Conservation (phyloP, 2,329 filamentous ascomycete genomes). For the Stachybotrys chlorohalonatus region DNA sequence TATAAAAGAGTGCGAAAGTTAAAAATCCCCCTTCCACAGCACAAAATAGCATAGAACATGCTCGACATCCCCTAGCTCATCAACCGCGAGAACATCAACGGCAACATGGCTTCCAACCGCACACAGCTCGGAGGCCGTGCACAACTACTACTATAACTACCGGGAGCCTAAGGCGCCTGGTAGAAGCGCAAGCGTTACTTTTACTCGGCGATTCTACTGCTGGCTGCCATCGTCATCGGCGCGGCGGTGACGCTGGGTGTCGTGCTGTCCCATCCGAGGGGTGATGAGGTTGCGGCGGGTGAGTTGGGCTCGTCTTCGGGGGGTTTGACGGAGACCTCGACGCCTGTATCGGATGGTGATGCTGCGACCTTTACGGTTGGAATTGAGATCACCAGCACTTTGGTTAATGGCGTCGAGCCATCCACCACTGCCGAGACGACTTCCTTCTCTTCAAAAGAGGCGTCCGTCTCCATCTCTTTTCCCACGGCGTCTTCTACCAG, state of each 20-base stretch:
- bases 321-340: no score
- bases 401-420: no score
- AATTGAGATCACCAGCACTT: no score
- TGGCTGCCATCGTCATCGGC: not conserved
- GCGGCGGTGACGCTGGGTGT: not conserved
- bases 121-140: not conserved
- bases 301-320: not conserved
- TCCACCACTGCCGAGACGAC: no score
- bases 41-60: not conserved
- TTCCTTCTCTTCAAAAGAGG: no score
- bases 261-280: not conserved
- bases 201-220: not conserved
- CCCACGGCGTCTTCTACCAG: not conserved
- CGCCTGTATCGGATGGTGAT: no score
- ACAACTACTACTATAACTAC: slow-evolving; percentile 1
- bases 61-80: not conserved
- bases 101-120: not conserved
- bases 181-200: not conserved
- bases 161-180: not conserved
- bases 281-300: not conserved
- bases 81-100: not conserved
- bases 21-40: not conserved
- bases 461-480: no score
- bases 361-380: no score
- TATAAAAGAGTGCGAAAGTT: no score